Conservation (phyloP, 2,329 filamentous ascomycete species). For the Cadophora sp. region DNA sequence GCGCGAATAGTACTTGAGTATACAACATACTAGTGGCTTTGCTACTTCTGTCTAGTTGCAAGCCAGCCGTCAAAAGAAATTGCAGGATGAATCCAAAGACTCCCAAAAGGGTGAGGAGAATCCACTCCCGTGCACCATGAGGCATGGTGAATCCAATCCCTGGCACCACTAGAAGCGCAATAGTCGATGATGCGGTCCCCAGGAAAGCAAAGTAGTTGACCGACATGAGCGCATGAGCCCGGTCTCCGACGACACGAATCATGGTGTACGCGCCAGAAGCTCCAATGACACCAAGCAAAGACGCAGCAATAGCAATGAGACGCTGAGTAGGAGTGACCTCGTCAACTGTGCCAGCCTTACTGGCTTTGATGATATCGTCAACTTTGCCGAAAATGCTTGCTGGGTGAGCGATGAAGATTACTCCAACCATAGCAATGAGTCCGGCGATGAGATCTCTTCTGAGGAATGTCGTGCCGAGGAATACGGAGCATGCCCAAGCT, state of each 20-base stretch:
- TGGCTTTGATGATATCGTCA: constrained; percentile 24
- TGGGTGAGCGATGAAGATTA: constrained; percentile 81
- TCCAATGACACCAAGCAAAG: constrained; percentile 79
- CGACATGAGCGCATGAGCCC: constrained; percentile 82
- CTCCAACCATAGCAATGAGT: constrained; percentile 76
- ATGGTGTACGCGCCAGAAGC: constrained; percentile 76
- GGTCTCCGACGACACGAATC: constrained; percentile 80
- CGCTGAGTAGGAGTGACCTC: constrained; percentile 35
- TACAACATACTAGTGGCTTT: constrained; percentile 68
- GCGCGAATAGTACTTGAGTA: constrained; percentile 72
- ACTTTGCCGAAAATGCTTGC: constrained; percentile 34
- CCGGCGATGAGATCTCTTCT: constrained; percentile 77
- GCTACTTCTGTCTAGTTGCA: constrained; percentile 53
- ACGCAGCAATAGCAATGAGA: constrained; percentile 72
- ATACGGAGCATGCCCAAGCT: constrained; percentile 78
- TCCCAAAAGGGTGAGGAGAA: constrained; percentile 72
- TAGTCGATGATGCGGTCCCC: constrained; percentile 70
- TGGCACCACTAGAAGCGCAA: constrained; percentile 53
- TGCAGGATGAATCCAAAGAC: constrained; percentile 82
- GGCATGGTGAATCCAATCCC: constrained; percentile 54
- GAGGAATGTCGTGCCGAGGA: constrained; percentile 78
- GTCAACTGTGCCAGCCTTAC: constrained; percentile 26
- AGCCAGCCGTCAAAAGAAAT: constrained; percentile 80
- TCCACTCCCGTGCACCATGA: constrained; percentile 57
- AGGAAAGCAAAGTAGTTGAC: constrained; percentile 83